Percentiles rank a stretch among this genome's conserved stretches.
These are phyloP conservation scores for Backusella sp. DNA, from an alignment of 192 early-diverging fungal genomes.

Conservation along the genomic window DNA sequence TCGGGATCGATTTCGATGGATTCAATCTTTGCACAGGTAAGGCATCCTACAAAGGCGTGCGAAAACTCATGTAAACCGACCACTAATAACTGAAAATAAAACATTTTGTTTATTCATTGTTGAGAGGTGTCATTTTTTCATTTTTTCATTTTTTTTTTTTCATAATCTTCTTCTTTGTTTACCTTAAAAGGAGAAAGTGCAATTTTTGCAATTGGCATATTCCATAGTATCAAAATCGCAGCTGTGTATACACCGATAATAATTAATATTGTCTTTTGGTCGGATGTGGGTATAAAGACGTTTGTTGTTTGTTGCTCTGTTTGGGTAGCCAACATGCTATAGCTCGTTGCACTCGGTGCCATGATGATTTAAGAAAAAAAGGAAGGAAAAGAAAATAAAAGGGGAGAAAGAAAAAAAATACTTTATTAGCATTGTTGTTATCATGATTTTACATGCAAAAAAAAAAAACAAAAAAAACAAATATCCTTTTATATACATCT, in stretches of 20 bases:
- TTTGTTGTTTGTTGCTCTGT: conserved; percentile 19
- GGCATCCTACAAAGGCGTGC: conserved; percentile 82
- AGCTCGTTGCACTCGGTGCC: conserved; percentile 18
- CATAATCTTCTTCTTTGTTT: background rate
- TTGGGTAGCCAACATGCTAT: conserved; percentile 25
- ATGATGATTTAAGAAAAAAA: conserved; percentile 1
- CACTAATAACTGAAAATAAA: conserved; percentile 61
- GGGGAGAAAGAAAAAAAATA: background rate
- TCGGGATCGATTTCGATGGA: conserved; percentile 90
- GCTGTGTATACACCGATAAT: conserved; percentile 67
- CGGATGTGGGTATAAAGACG: conserved; percentile 28
- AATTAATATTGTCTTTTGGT: conserved; percentile 35
- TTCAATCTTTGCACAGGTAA: conserved; percentile 85
- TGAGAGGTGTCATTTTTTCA: too few relatives aligned
- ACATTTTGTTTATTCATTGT: background rate
- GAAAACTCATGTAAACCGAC: conserved; percentile 96
- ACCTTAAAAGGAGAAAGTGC: conserved; percentile 95
- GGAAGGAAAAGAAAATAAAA: background rate
- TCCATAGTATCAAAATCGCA: conserved; percentile 79
- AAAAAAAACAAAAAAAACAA: background rate
- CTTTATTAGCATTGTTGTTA: background rate
- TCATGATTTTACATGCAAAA: background rate
- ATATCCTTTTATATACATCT: conserved; percentile 3
- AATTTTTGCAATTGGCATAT: conserved; percentile 79
- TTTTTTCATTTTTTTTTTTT: too few relatives aligned